Percentiles rank a stretch among this genome's conserved stretches.
These are phyloP conservation scores for Heteromeles arbutifolia DNA, from an alignment of 306 rosid species.

Conservation along the genomic window DNA sequence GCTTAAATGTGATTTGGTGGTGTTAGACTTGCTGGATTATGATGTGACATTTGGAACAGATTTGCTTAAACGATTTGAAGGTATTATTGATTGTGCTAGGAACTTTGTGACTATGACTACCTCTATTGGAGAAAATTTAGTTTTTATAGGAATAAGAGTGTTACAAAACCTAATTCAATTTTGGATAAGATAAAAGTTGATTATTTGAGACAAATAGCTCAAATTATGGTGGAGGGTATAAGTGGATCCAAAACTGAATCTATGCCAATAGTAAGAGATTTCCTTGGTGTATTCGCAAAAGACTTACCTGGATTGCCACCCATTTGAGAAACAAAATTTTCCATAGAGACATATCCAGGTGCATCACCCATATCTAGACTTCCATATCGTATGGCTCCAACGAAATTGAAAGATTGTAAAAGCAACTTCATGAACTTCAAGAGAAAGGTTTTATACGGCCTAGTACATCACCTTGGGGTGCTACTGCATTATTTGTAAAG, in stretches of 20 bases:
- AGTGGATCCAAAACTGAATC: not conserved
- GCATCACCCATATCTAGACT: not conserved
- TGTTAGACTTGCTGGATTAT: not conserved
- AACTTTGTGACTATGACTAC: not conserved
- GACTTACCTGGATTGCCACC: not conserved
- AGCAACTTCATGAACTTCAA: not conserved
- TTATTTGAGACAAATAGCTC: not conserved
- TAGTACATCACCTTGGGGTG: not conserved
- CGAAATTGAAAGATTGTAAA: not conserved
- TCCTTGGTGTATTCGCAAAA: not conserved
- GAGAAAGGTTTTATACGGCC: not conserved
- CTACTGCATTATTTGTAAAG: not conserved
- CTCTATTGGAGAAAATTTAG: too few relatives aligned
- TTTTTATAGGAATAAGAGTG: not conserved
- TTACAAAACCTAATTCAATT: not conserved
- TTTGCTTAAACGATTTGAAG: not conserved
- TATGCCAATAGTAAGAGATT: not conserved
- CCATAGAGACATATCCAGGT: not conserved
- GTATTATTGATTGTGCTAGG: not conserved
- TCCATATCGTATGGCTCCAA: not conserved
- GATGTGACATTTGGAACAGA: not conserved
- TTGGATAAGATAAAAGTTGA: too few relatives aligned
- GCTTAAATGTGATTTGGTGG: not conserved
- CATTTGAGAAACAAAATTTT: not conserved
- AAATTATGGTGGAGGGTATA: too few relatives aligned